Conservation (phyloP, 352 stramenopile species). For the Globisporangium irregulare region DNA sequence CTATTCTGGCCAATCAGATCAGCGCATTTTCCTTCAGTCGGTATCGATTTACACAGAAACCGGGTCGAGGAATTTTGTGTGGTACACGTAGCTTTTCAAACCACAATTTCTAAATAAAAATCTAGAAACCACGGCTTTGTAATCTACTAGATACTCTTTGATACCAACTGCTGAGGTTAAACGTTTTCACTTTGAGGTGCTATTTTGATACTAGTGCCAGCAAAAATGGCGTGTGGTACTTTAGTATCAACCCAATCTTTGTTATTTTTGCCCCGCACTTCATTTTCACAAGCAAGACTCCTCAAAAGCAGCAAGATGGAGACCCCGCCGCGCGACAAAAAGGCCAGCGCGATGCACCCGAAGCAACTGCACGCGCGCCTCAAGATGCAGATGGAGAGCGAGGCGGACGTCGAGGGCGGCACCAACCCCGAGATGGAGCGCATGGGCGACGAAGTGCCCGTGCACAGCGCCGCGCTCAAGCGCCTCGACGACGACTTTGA, state of each 20-base stretch:
- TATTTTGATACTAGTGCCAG: neutral
- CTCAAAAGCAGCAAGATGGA: conserved; percentile 36
- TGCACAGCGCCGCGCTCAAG: conserved; percentile 57
- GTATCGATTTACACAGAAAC: too few relatives aligned
- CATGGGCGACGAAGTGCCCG: conserved; percentile 57
- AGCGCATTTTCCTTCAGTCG: too few relatives aligned
- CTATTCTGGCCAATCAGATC: too few relatives aligned
- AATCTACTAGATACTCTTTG: too few relatives aligned
- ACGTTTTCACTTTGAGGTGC: neutral
- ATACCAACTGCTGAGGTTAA: neutral
- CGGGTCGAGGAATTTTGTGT: too few relatives aligned
- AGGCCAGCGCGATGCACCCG: conserved; percentile 26
- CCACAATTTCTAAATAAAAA: too few relatives aligned
- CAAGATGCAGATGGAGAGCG: conserved; percentile 72
- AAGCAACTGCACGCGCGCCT: conserved; percentile 66
- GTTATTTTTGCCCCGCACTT: neutral
- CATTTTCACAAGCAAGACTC: neutral
- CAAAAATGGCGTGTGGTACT: neutral
- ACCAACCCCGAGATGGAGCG: conserved; percentile 49
- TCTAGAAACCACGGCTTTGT: too few relatives aligned
- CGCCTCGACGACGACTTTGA: conserved; percentile 70
- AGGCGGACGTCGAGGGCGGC: conserved; percentile 51
- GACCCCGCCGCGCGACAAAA: conserved; percentile 57
- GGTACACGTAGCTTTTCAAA: too few relatives aligned
- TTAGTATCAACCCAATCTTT: neutral